A percentile compares a stretch with the other conserved stretches of the same genome.
phyloP scores from a whole-genome alignment of 129 eudicot genomes.

The Mikania micrantha region DNA sequence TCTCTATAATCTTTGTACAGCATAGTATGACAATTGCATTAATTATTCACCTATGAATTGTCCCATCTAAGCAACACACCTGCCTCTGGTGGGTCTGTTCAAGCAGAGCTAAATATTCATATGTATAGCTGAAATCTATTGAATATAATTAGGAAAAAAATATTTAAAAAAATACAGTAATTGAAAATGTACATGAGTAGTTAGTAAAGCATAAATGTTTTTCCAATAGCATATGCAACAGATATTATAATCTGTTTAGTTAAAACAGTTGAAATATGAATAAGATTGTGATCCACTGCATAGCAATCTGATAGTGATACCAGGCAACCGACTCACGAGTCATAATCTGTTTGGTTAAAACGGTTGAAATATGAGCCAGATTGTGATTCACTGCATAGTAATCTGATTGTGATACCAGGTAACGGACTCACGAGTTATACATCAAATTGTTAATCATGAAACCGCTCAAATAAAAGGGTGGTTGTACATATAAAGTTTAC shows the following conservation, averaged over 20 bases:
- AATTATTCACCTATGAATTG: conserved; percentile 1
- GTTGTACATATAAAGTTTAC: neutral
- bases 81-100: neutral
- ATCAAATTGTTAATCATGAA: neutral
- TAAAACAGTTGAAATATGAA: no score
- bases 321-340: no score
- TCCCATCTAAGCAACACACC: conserved; percentile 2
- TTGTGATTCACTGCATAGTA: neutral
- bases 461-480: neutral
- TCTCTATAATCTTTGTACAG: neutral
- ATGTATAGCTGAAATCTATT: neutral
- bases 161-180: no score
- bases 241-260: neutral
- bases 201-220: neutral
- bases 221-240: neutral
- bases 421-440: neutral
- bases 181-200: neutral
- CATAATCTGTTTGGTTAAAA: no score
- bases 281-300: no score
- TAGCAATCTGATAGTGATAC: no score
- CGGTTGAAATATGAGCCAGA: neutral
- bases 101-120: neutral
- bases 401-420: neutral
- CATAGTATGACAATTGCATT: conserved; percentile 4
- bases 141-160: neutral